Percentiles rank a stretch among this genome's conserved stretches.
Evolutionary conservation across 1,284 basidiomycete species (phyloP).

Genomic region (Malassezia brasiliensis): DNA sequence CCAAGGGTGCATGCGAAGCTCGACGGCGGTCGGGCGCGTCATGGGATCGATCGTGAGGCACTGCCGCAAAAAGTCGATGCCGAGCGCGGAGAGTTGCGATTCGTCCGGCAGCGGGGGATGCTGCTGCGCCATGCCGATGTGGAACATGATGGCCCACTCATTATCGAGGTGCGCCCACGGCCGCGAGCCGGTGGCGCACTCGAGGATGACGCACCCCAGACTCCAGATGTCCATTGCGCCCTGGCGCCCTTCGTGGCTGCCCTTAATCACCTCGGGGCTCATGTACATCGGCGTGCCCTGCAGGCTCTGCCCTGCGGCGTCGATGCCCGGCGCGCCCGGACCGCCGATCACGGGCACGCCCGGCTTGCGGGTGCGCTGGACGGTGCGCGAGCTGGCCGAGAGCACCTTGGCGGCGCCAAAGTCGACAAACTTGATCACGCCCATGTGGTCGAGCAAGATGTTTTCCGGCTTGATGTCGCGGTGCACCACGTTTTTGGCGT

Average conservation of each 20-base stretch:
- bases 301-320: slow-evolving; percentile 44
- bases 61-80: slow-evolving; percentile 86
- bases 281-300: slow-evolving; percentile 99
- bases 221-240: slow-evolving; percentile 99
- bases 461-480: slow-evolving; percentile 99
- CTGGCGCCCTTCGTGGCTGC: slow-evolving; percentile 58
- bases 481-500: slow-evolving; percentile 84
- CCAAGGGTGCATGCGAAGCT: slow-evolving; percentile 84
- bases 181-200: slow-evolving; percentile 89
- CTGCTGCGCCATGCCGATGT: slow-evolving; percentile 92
- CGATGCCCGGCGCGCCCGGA: slow-evolving; percentile 18
- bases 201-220: slow-evolving; percentile 87
- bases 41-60: slow-evolving; percentile 83
- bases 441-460: slow-evolving; percentile 83
- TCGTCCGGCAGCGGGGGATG: slow-evolving; percentile 90
- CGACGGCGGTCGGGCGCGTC: slow-evolving; percentile 69
- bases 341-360: slow-evolving; percentile 33
- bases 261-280: slow-evolving; percentile 96
- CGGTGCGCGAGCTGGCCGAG: slow-evolving; percentile 74
- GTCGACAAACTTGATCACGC: slow-evolving; percentile 94
- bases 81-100: slow-evolving; percentile 73
- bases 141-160: slow-evolving; percentile 99
- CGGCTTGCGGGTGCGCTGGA: slow-evolving; percentile 34
- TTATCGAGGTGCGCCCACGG: slow-evolving; percentile 99
- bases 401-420: slow-evolving; percentile 98